phyloP scores from a whole-genome alignment of 2,329 filamentous ascomycete species.

The Stagonosporopsis vannaccii region DNA sequence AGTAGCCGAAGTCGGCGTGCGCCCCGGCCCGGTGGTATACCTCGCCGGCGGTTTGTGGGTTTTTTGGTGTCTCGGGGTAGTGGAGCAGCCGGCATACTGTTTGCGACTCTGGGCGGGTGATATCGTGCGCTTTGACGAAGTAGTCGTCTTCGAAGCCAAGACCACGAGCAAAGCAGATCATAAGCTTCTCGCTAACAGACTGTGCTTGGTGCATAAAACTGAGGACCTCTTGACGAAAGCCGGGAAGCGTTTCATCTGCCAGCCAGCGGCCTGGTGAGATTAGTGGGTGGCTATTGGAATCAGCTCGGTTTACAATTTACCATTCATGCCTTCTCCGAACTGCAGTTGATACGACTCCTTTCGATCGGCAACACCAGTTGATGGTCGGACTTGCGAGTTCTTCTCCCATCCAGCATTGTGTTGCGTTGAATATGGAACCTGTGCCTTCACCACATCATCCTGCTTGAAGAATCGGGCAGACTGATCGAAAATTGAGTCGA shows the following conservation, averaged over 20 bases:
- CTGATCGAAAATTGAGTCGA: conserved; percentile 61
- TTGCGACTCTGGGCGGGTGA: conserved; percentile 59
- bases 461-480: conserved; percentile 64
- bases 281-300: neutral
- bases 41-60: conserved; percentile 45
- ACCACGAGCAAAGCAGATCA: conserved; percentile 66
- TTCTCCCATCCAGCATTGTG: conserved; percentile 69
- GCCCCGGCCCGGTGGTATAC: conserved; percentile 67
- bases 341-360: conserved; percentile 71
- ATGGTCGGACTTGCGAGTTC: conserved; percentile 64
- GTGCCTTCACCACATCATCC: conserved; percentile 60
- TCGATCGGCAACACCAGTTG: conserved; percentile 64
- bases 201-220: conserved; percentile 65
- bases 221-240: conserved; percentile 56
- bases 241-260: conserved; percentile 55
- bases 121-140: conserved; percentile 64
- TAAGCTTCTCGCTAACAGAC: conserved; percentile 62
- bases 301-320: conserved; percentile 25
- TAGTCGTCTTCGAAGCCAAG: conserved; percentile 64
- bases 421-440: conserved; percentile 60
- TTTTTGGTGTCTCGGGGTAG: conserved; percentile 55
- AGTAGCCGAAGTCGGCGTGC: conserved; percentile 69
- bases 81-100: conserved; percentile 65
- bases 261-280: conserved; percentile 54
- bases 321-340: conserved; percentile 63